Percentiles rank a stretch among this genome's conserved stretches.
Conservation (phyloP, 2,329 filamentous ascomycete genomes). For the Drechslerella coelobrocha region DNA sequence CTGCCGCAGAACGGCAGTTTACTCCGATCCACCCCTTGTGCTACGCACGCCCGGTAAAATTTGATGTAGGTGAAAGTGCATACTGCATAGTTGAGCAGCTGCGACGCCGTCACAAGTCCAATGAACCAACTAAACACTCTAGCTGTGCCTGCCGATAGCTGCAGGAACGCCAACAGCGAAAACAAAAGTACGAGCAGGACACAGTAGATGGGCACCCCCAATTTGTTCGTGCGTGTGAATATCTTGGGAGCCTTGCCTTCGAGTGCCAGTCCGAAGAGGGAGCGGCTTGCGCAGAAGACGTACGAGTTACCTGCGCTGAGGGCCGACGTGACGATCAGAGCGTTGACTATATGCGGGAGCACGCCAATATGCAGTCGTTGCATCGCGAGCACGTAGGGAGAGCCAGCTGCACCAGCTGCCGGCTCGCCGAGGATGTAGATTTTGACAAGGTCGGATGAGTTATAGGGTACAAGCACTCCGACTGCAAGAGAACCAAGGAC, state of each 20-base stretch:
- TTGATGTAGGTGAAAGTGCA: conserved; percentile 75
- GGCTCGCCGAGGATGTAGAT: conserved; percentile 68
- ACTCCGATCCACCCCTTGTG: conserved; percentile 72
- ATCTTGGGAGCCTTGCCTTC: conserved; percentile 71
- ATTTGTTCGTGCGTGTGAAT: conserved; percentile 67
- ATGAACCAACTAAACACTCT: conserved; percentile 77
- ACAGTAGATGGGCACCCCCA: conserved; percentile 76
- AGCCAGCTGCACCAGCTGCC: conserved; percentile 69
- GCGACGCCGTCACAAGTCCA: conserved; percentile 74
- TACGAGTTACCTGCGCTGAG: conserved; percentile 74
- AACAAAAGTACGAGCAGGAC: conserved; percentile 71
- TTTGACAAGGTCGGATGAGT: conserved; percentile 68
- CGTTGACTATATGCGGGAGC: conserved; percentile 75
- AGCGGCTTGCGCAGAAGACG: conserved; percentile 72
- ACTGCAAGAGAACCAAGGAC: conserved; percentile 75
- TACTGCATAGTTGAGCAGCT: conserved; percentile 74
- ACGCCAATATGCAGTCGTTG: conserved; percentile 68
- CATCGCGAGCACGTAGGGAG: conserved; percentile 73
- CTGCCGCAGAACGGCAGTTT: conserved; percentile 73
- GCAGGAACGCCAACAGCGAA: conserved; percentile 74
- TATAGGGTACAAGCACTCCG: conserved; percentile 74
- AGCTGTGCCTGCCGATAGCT: conserved; percentile 70
- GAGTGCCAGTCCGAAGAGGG: conserved; percentile 68
- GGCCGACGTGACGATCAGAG: conserved; percentile 72
- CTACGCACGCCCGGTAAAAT: conserved; percentile 73